Base-by-base conservation (phyloP, 2,329 filamentous ascomycete genomes). In the Xylaria sp. region DNA sequence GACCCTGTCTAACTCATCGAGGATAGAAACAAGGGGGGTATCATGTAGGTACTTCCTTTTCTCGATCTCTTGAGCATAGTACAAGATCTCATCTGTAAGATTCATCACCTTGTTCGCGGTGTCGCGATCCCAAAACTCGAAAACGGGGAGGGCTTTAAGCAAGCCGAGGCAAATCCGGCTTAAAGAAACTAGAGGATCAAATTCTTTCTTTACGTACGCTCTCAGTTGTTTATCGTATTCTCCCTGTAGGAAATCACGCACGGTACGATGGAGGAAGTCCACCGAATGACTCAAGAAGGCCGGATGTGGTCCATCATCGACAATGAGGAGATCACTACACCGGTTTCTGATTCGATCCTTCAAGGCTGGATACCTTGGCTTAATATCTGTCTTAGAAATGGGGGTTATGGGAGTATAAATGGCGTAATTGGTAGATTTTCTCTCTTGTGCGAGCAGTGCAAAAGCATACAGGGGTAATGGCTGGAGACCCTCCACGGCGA, bases 21-120 rank as follows among this genome's bases (percentile, higher is more conserved):
- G 37, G 2, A 28, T 10, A 3, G 5, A 13, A 15, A 58, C 6
- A 6, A 44, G 55, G 5, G 20, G 6, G 2, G 55, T 44, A 5
- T 58, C 55, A 2, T 46, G 12, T n/a, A 28, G 6, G 4, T 5
- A 28, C 1, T 7, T 28, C 20, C 10, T 58, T 18, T 58, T 28
- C 55, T 58, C 55, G 12, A 58, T 13, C 13, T 44, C 23, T 15
- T 9, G 55, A 18, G 55, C 55, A 58, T 58, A 58, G 10, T n/a
- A 58, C 13, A 58, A 13, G 13, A 58, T 3, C 6, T 58, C 55
- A n/a, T 44, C 55, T 12, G 23, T 46, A 28, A 58, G 8, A 12
- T 6, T 13, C n/a, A 28, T 58, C 2, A 58, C 23, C 37, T n/a
- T 9, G 13, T 44, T 15, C 23, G 3, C 13, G 8, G 1, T 15